Base-by-base conservation (phyloP, 176 grass and related monocot species). In the Miscanthus lutarioriparius region DNA sequence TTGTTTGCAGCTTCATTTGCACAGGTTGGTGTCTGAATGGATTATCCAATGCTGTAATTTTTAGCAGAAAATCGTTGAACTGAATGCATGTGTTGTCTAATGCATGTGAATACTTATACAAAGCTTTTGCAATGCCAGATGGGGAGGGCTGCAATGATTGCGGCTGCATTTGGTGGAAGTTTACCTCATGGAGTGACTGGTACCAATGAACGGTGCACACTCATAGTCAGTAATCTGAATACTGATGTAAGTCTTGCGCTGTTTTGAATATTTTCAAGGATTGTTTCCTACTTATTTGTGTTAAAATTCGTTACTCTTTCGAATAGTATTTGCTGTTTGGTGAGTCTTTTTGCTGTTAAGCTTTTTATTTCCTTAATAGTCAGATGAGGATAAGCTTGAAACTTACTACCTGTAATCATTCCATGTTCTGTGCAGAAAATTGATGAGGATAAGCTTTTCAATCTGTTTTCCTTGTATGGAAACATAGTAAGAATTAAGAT, bases 191-290 rank as follows among this genome's bases (percentile, higher is more conserved):
- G 93, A 51, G 80, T 95, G 64, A 86, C 71, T 64, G 95, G 86
- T 86, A 84, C 92, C 76, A 95, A 97, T 43, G 95, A 94, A 76
- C 91, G 93, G 75, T 94, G 93, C 83, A 99, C 93, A 51, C 83
- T 99, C 20, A 89, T 99, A 81, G 91, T 92, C 72, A 99, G 93
- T 90, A 99, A 99, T 89, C 90, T 99, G 80, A 90, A 99, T 84
- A 83, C 91, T 75, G 91, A 92, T 76, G 93, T 99, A 99, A 99
- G 93, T 86, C 44, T 82, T n/a, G 15, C 62, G 26, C 71, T 88
- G 23, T 64, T 71, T 63, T 45, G 30, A 49, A 35, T 26, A 35
- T 43, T 70, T 71, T 33, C 10, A 32, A 61, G 22, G 2, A 75
- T 27, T 64, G 8, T 69, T 43, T 69, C 48, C 15, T 78, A 19